phyloP scores from a whole-genome alignment of 2,329 filamentous ascomycete genomes.

The Graphilbum ipis-grandicollis region DNA sequence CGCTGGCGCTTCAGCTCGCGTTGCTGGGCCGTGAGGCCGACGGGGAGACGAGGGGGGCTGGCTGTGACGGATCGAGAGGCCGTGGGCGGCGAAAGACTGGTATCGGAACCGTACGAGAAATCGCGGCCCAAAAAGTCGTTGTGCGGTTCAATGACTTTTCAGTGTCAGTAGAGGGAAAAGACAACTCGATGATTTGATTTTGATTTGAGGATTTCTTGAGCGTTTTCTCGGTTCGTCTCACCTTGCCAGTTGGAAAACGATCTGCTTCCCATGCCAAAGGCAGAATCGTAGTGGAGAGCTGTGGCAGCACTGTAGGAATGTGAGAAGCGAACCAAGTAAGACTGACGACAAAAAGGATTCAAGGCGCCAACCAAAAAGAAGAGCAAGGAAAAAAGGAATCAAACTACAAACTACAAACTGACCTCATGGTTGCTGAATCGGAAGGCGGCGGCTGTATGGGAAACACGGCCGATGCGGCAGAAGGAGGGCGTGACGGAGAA shows the following conservation, averaged over 20 bases:
- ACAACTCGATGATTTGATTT: too few species aligned
- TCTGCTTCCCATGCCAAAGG: slow-evolving; percentile 9
- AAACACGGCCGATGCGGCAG: neutral
- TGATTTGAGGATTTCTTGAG: too few species aligned
- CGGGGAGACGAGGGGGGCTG: slow-evolving; percentile 31
- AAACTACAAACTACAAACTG: neutral
- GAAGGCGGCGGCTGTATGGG: neutral
- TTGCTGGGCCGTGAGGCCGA: slow-evolving; percentile 38
- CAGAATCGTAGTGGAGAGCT: slow-evolving; percentile 9
- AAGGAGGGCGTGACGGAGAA: slow-evolving; percentile 12
- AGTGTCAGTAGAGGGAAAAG: neutral
- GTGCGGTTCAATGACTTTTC: too few species aligned
- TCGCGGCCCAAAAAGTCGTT: slow-evolving; percentile 23
- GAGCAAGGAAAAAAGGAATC: neutral
- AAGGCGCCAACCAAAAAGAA: neutral
- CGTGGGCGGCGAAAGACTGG: slow-evolving; percentile 32
- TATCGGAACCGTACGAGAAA: slow-evolving; percentile 29
- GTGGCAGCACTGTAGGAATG: slow-evolving; percentile 7
- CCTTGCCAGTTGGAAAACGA: slow-evolving; percentile 8
- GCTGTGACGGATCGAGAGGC: slow-evolving; percentile 35
- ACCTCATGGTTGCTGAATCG: slow-evolving; percentile 8
- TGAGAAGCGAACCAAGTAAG: slow-evolving; percentile 1
- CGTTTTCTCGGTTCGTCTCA: slow-evolving; percentile 5
- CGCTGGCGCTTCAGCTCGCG: slow-evolving; percentile 44
- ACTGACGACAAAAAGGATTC: too few species aligned